Percentiles rank a stretch among this genome's conserved stretches.
Evolutionary conservation across 1,284 basidiomycete genomes (phyloP).

Genomic region (Sparassis latifolia): DNA sequence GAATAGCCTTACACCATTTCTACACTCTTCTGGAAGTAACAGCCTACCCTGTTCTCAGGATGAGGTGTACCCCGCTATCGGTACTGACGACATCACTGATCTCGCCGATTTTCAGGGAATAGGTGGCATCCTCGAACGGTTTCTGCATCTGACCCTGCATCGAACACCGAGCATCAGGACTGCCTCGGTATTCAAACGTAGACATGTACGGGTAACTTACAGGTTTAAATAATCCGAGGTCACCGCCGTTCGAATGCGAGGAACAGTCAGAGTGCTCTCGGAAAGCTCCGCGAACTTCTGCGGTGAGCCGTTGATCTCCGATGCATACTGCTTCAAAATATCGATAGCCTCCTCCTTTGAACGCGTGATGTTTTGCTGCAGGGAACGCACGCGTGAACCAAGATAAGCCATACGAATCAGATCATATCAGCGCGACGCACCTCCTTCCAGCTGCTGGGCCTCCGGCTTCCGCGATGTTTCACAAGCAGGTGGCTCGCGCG

Average conservation of each 20-base stretch:
- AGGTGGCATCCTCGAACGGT: constrained; percentile 92
- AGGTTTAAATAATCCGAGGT: constrained; percentile 80
- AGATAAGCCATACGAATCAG: too few species aligned
- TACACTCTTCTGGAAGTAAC: too few species aligned
- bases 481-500: constrained; percentile 93
- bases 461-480: constrained; percentile 84
- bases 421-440: constrained; percentile 37
- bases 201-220: constrained; percentile 10
- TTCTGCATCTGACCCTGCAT: constrained; percentile 89
- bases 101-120: constrained; percentile 72
- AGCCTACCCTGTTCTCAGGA: constrained; percentile 76
- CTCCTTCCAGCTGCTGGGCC: constrained; percentile 91
- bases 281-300: constrained; percentile 72
- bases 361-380: constrained; percentile 68
- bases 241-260: constrained; percentile 74
- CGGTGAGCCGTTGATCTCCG: constrained; percentile 51
- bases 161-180: not conserved
- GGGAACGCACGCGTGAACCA: not conserved
- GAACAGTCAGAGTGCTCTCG: constrained; percentile 80
- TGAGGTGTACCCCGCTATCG: constrained; percentile 95
- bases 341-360: constrained; percentile 85
- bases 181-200: not conserved
- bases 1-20: too few species aligned
- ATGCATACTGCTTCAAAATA: constrained; percentile 62
- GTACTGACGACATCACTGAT: constrained; percentile 86